phyloP scores from a whole-genome alignment of 352 stramenopile species.

The Globisporangium solare region DNA sequence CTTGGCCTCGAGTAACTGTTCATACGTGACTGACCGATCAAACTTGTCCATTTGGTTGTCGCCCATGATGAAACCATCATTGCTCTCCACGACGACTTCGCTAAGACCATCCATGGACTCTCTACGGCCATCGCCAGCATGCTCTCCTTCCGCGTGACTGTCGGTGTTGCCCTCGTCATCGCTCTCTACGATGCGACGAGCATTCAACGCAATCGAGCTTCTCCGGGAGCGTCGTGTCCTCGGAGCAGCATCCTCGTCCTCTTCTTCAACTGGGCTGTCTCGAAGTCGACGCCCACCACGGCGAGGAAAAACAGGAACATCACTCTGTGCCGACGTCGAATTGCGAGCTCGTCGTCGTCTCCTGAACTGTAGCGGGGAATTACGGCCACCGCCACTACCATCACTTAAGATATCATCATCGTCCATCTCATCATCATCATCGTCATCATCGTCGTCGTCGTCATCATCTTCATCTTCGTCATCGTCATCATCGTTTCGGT shows the following conservation, averaged over 20 bases:
- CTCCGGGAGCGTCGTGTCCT: constrained; percentile 11
- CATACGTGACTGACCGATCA: constrained; percentile 58
- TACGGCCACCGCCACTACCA: constrained; percentile 20
- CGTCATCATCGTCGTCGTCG: constrained; percentile 26
- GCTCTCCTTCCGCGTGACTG: constrained; percentile 5
- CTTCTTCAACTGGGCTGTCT: constrained; percentile 2
- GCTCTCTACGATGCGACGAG: constrained; percentile 10
- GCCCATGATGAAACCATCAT: constrained; percentile 77
- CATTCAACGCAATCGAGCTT: background rate
- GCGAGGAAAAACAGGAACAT: constrained; percentile 21
- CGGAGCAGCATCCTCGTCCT: constrained; percentile 10
- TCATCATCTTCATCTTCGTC: constrained; percentile 40
- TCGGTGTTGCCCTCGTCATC: constrained; percentile 11
- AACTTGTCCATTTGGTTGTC: constrained; percentile 83
- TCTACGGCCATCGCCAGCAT: constrained; percentile 3
- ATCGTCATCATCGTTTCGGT: constrained; percentile 15
- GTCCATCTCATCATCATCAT: constrained; percentile 49
- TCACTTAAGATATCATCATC: constrained; percentile 57
- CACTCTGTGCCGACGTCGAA: constrained; percentile 2
- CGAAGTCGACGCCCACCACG: constrained; percentile 34
- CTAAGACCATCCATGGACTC: constrained; percentile 20
- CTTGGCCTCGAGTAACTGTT: constrained; percentile 56
- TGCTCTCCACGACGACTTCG: constrained; percentile 74
- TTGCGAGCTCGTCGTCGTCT: constrained; percentile 30
- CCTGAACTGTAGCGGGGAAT: constrained; percentile 33